Evolutionary conservation across 2,329 filamentous ascomycete species (phyloP).

Genomic region (Ophiostoma quercus): DNA sequence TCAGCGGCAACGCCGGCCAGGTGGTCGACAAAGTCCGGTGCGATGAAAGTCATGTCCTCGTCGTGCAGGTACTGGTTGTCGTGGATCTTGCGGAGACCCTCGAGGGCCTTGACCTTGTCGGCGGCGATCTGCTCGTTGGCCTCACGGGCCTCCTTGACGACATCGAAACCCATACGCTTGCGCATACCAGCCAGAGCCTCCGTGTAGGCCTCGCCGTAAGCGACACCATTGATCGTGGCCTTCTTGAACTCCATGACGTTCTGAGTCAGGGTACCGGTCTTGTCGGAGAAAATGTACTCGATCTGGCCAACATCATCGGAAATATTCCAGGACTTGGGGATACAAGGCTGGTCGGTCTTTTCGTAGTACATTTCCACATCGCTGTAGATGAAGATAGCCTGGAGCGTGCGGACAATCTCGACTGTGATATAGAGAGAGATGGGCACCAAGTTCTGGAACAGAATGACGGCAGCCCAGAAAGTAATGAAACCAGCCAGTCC

Average conservation of each 20-base stretch:
- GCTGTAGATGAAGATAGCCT: slow-evolving; percentile 96
- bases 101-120: slow-evolving; percentile 68
- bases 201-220: slow-evolving; percentile 96
- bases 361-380: slow-evolving; percentile 98
- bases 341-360: slow-evolving; percentile 85
- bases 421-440: slow-evolving; percentile 97
- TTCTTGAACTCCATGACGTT: slow-evolving; percentile 89
- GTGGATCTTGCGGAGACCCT: slow-evolving; percentile 67
- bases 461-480: slow-evolving; percentile 89
- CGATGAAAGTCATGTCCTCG: slow-evolving; percentile 85
- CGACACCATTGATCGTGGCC: slow-evolving; percentile 88
- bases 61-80: slow-evolving; percentile 88
- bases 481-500: slow-evolving; percentile 86
- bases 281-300: slow-evolving; percentile 77
- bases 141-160: slow-evolving; percentile 70
- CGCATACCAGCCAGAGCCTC: slow-evolving; percentile 97
- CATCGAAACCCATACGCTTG: slow-evolving; percentile 79
- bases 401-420: slow-evolving; percentile 87
- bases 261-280: slow-evolving; percentile 31
- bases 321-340: slow-evolving; percentile 98
- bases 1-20: slow-evolving; percentile 52
- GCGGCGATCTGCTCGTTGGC: slow-evolving; percentile 72
- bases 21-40: slow-evolving; percentile 82
- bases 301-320: slow-evolving; percentile 97
- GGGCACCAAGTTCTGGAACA: slow-evolving; percentile 98